A percentile compares a stretch with the other conserved stretches of the same genome.
These are phyloP conservation scores for Deakozyma indianensis DNA, from an alignment of 805 yeast species.

Conservation along the genomic window DNA sequence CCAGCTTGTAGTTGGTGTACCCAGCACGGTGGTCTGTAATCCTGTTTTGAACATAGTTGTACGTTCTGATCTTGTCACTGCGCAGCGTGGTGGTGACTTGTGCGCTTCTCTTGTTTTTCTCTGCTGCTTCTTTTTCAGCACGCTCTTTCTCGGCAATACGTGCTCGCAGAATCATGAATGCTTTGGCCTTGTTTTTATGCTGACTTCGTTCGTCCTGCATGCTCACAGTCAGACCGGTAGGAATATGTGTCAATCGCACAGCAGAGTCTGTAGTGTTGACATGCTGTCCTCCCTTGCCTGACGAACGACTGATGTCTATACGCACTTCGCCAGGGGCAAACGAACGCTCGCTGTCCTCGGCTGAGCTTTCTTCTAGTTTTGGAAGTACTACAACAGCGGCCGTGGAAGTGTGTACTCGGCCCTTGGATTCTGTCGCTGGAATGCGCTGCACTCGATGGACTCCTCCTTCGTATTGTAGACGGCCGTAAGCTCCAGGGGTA, in stretches of 20 bases:
- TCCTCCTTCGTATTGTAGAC: constrained; percentile 76
- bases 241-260: constrained; percentile 80
- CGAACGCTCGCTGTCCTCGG: constrained; percentile 45
- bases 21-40: constrained; percentile 92
- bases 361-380: constrained; percentile 26
- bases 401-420: constrained; percentile 89
- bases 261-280: constrained; percentile 97
- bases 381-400: constrained; percentile 93
- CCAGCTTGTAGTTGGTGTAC: constrained; percentile 59
- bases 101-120: constrained; percentile 51
- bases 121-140: constrained; percentile 46
- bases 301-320: constrained; percentile 92
- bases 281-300: constrained; percentile 97
- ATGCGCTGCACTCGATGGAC: constrained; percentile 92
- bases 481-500: constrained; percentile 61
- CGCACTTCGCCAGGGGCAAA: constrained; percentile 81
- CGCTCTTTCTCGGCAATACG: constrained; percentile 73
- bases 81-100: constrained; percentile 86
- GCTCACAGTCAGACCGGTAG: constrained; percentile 75
- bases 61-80: constrained; percentile 85
- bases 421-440: constrained; percentile 88
- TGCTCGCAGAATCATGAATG: constrained; percentile 68
- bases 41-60: constrained; percentile 84
- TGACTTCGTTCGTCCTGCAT: constrained; percentile 96
- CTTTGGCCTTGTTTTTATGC: constrained; percentile 86